A percentile compares a stretch with the other conserved stretches of the same genome.
Evolutionary conservation across 805 yeast genomes (phyloP).

Genomic region (Suhomyces sp.): DNA sequence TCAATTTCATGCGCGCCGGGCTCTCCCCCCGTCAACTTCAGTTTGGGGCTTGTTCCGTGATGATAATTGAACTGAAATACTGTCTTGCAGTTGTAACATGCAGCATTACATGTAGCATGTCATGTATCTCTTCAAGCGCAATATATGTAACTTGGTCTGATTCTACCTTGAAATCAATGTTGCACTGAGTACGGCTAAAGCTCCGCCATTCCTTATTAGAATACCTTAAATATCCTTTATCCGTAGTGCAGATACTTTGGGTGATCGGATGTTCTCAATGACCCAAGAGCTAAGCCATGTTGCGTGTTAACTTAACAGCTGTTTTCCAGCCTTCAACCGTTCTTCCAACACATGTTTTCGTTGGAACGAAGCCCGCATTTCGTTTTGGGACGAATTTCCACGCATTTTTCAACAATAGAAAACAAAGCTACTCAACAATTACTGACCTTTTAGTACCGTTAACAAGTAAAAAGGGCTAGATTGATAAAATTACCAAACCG

Average conservation of each 20-base stretch:
- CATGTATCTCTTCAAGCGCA: neutral
- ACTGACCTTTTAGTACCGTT: neutral
- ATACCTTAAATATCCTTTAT: too few species aligned
- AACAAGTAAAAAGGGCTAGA: neutral
- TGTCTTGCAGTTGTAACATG: neutral
- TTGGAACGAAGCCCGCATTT: neutral
- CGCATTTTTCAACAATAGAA: neutral
- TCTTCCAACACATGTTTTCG: too few species aligned
- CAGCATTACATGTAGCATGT: neutral
- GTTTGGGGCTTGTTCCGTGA: neutral
- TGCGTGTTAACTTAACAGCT: too few species aligned
- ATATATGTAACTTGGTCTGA: neutral
- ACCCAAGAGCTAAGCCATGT: too few species aligned
- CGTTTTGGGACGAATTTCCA: neutral
- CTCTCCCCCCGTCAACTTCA: neutral
- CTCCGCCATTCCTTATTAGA: neutral
- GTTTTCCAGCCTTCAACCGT: too few species aligned
- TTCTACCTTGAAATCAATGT: neutral
- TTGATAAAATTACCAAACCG: neutral
- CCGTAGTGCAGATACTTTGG: too few species aligned
- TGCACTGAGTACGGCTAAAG: too few species aligned
- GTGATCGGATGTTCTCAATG: too few species aligned
- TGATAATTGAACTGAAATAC: too few species aligned
- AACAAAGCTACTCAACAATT: neutral
- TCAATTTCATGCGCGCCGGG: too few species aligned